Evolutionary conservation across 139 green algal genomes (phyloP).

Genomic region (Chlamydomonas urium): DNA sequence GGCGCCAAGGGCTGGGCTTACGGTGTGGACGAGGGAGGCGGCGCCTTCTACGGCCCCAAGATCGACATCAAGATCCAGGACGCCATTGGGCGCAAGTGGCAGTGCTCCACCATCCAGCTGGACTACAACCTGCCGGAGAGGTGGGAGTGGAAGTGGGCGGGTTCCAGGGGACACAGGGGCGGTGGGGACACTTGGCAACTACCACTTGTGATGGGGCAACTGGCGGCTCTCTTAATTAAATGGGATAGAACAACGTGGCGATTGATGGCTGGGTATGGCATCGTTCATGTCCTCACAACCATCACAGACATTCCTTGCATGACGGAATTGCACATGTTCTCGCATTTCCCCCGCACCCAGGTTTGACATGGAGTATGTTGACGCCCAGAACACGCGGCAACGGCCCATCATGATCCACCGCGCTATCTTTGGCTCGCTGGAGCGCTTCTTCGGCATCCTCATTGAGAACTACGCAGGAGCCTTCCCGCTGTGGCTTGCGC

Average conservation of each 20-base stretch:
- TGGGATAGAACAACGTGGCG: too few relatives aligned
- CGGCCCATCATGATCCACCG: conserved; percentile 98
- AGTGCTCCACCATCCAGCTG: conserved; percentile 98
- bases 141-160: conserved; percentile 14
- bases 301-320: too few relatives aligned
- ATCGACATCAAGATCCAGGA: conserved; percentile 98
- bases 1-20: conserved; percentile 71
- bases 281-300: too few relatives aligned
- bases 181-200: too few relatives aligned
- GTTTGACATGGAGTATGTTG: conserved; percentile 67
- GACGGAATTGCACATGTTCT: too few relatives aligned
- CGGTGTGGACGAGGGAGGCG: conserved; percentile 64
- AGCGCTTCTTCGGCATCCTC: conserved; percentile 95
- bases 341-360: too few relatives aligned
- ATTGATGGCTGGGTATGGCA: too few relatives aligned
- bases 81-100: conserved; percentile 92
- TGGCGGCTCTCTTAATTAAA: too few relatives aligned
- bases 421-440: conserved; percentile 85
- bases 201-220: too few relatives aligned
- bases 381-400: conserved; percentile 57
- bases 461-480: conserved; percentile 94
- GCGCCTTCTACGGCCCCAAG: conserved; percentile 99
- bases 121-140: conserved; percentile 98
- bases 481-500: conserved; percentile 92
- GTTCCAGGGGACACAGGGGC: too few relatives aligned